These are phyloP conservation scores for Suillus ampliporus DNA, from an alignment of 768 basidiomycete genomes.

Conservation along the genomic window DNA sequence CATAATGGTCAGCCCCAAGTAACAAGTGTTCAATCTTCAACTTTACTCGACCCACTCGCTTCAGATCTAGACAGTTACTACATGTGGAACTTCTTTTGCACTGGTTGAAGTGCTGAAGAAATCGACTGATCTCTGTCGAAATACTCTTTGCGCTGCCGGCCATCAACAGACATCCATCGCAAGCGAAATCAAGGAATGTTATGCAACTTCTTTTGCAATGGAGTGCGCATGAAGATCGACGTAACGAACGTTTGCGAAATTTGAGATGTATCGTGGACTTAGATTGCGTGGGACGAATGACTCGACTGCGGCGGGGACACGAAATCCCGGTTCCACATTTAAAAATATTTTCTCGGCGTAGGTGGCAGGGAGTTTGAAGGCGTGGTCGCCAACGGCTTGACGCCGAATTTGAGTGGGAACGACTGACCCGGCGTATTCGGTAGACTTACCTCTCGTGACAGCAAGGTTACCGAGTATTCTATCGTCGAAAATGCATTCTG, in stretches of 20 bases:
- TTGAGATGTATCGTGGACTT: conserved; percentile 61
- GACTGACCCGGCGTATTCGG: background rate
- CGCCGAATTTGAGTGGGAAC: background rate
- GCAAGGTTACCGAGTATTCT: conserved; percentile 61
- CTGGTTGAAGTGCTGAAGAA: too few species aligned
- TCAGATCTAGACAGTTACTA: too few species aligned
- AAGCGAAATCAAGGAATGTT: too few species aligned
- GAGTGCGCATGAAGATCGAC: conserved; percentile 36
- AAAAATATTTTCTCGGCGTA: conserved; percentile 55
- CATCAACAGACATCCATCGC: too few species aligned
- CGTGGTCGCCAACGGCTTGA: conserved; percentile 57
- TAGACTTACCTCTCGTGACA: conserved; percentile 30
- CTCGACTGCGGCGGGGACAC: conserved; percentile 39
- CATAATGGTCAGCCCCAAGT: too few species aligned
- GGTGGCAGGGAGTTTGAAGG: conserved; percentile 55
- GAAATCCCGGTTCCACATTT: conserved; percentile 45
- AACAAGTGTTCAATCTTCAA: too few species aligned
- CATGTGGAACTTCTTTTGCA: too few species aligned
- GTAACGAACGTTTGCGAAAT: conserved; percentile 48
- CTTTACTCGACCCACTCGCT: too few species aligned
- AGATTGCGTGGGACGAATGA: conserved; percentile 50
- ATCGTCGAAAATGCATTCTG: conserved; percentile 47
- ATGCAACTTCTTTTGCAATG: too few species aligned
- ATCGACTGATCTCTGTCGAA: too few species aligned
- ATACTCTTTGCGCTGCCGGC: too few species aligned